Evolutionary conservation across 2,329 filamentous ascomycete species (phyloP), one percentile per base, ranked within the genome.

Genomic region (Xylariaceae sp.): DNA sequence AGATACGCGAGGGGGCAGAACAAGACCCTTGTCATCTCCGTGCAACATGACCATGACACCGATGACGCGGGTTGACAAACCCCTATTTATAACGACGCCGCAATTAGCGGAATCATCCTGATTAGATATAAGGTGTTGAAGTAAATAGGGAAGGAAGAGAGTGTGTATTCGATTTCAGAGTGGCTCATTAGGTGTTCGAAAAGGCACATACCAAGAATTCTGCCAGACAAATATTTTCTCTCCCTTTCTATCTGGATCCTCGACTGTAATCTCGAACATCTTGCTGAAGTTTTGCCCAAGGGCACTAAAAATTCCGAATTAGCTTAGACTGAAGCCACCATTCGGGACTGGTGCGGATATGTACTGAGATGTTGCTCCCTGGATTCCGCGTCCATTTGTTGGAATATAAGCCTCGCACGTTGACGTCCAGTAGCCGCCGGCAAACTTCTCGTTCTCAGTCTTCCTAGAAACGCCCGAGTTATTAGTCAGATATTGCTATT

Each of bases 31-130:
- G 79, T 99, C 89, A 73, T 99, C 95, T 69, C 92, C 89, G 77
- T 99, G 95, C 59, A 96, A 92, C 87, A 99, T 95, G 70, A 97
- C 90, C 93, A 98, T 98, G 73, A 98, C 92, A 78, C 95, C 96
- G 64, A 99, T 96, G 54, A 93, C 91, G 72, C 95, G 91, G 52
- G 95, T 99, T 1, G 93, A 98, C 59, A 99, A 85, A 76, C 95
- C 95, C 95, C 64, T 66, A 3, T 16, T 7, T 16, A 16, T 16
- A 16, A 3, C 14, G 14, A 4, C 32, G 5, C 32, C 3, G 3
- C 7, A 7, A 14, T 55, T 37, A 53, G 50, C 40, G 21, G 14
- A 7, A 26, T 12, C n/a, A n/a, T 19, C 18, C 7, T 9, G 9
- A 26, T 7, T 19, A 40, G 12, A 16, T 16, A 16, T 18, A 50